A percentile compares a stretch with the other conserved stretches of the same genome.
Conservation (phyloP, 768 basidiomycete genomes). For the Suillus sp. region DNA sequence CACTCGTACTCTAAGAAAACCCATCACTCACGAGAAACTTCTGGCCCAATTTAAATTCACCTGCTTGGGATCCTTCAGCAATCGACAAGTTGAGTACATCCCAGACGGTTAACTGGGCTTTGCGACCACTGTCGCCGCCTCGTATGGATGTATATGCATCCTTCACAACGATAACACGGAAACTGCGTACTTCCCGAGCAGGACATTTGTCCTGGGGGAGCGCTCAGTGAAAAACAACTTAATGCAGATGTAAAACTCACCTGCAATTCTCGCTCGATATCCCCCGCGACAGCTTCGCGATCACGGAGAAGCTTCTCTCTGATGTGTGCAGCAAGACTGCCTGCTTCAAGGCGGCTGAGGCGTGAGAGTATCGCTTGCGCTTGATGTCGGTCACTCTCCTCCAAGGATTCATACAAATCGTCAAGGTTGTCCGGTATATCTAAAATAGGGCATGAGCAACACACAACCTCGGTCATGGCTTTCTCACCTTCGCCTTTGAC, state of each 20-base stretch:
- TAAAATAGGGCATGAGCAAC: not conserved
- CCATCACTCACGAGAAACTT: conserved; percentile 59
- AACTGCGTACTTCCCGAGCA: conserved; percentile 70
- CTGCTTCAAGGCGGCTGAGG: conserved; percentile 49
- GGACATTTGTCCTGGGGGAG: conserved; percentile 59
- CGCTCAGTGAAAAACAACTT: conserved; percentile 1
- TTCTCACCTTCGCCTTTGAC: conserved; percentile 44
- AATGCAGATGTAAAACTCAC: conserved; percentile 42
- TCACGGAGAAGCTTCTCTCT: conserved; percentile 50
- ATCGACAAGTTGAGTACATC: conserved; percentile 58
- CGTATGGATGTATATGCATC: conserved; percentile 53
- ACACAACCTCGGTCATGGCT: not conserved
- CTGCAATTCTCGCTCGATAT: conserved; percentile 73
- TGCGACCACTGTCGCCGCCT: conserved; percentile 53
- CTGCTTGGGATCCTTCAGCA: conserved; percentile 51
- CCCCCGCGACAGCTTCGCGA: conserved; percentile 50
- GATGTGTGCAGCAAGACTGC: conserved; percentile 62
- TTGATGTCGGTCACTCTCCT: conserved; percentile 50
- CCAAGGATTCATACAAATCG: conserved; percentile 60
- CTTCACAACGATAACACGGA: conserved; percentile 69
- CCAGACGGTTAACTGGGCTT: conserved; percentile 84
- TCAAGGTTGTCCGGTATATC: conserved; percentile 49
- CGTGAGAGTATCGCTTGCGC: conserved; percentile 45
- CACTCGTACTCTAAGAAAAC: not conserved
- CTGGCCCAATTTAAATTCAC: conserved; percentile 62